Evolutionary conservation across 768 basidiomycete genomes (phyloP), one percentile per base, ranked within the genome.

Genomic region (Kwoniella dendrophila): DNA sequence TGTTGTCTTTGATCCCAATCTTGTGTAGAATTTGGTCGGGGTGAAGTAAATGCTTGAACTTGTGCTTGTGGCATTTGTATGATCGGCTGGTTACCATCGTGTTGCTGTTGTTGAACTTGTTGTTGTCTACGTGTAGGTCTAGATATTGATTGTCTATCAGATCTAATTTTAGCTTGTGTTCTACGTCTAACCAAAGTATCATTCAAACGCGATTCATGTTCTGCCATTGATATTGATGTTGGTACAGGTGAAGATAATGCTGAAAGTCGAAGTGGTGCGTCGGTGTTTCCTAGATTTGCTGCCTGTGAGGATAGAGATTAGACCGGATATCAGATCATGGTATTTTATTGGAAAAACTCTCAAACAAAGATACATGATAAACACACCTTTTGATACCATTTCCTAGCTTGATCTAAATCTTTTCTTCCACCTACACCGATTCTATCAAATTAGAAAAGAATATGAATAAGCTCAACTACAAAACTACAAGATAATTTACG

Each of bases 181-280:
- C 91, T 85, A 64, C 86, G 89, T 0, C 94, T 83, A 7, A 94
- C 88, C 45, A 98, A 86, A 59, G 87, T 92, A 55, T 79, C 81
- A 71, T 92, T 88, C 7, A 92, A 89, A 64, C 90, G 84, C 0
- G 80, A 80, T 63, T 93, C 87, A 80, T 96, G 92, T 66, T 95
- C 89, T 57, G 85, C 82, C 20, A 92, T 82, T 0, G 89, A 88
- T 20, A 97, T 83, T 0, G 85, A 77, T 44, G 85, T 85, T 0
- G 88, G 88, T 0, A 82, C 78, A 0, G 87, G 83, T 38, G 84
- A 82, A 0, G 84, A 83, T 11, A 96, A 82, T 0, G 89, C 93
- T 0, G 79, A 74, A 30, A 96, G 82, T 1, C 93, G 87, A 18
- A 87, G 86, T 2, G 78, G 71, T 0, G 95, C 95, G 70, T 98